Evolutionary conservation across 1,284 basidiomycete genomes (phyloP).

Genomic region (Boletus semigastroideus): DNA sequence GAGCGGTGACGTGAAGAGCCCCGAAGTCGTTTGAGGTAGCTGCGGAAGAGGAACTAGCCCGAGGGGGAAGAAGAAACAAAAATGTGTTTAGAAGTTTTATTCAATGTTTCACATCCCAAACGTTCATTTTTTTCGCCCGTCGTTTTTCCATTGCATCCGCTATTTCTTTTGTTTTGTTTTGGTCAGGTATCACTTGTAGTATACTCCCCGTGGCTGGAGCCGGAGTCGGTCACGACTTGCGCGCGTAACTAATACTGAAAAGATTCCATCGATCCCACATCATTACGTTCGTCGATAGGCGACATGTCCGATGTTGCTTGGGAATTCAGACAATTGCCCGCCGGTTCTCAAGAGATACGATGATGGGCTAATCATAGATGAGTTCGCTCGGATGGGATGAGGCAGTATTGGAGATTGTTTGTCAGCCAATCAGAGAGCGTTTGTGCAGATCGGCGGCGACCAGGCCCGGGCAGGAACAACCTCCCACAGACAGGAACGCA

Average conservation of each 20-base stretch:
- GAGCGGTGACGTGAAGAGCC: slow-evolving; percentile 17
- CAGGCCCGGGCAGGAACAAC: no score
- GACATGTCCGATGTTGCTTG: neutral
- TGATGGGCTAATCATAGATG: no score
- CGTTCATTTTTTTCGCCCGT: slow-evolving; percentile 8
- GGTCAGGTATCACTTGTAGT: slow-evolving; percentile 14
- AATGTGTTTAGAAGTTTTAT: slow-evolving; percentile 8
- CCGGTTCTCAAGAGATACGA: no score
- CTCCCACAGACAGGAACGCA: no score
- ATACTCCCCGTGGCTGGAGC: slow-evolving; percentile 17
- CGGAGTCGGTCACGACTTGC: slow-evolving; percentile 13
- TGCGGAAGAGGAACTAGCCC: neutral
- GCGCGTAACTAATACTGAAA: neutral
- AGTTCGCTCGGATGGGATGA: no score
- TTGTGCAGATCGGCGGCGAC: no score
- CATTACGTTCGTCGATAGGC: neutral
- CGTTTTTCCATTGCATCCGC: neutral
- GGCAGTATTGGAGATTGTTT: no score
- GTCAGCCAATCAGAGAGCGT: no score
- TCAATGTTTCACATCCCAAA: neutral
- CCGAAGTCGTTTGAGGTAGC: slow-evolving; percentile 18
- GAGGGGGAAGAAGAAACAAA: neutral
- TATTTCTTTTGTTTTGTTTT: slow-evolving; percentile 1
- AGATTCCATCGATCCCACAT: neutral
- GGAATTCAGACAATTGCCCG: no score